These are phyloP conservation scores for Serendipita vermifera DNA, from an alignment of 768 basidiomycete genomes.

Conservation along the genomic window DNA sequence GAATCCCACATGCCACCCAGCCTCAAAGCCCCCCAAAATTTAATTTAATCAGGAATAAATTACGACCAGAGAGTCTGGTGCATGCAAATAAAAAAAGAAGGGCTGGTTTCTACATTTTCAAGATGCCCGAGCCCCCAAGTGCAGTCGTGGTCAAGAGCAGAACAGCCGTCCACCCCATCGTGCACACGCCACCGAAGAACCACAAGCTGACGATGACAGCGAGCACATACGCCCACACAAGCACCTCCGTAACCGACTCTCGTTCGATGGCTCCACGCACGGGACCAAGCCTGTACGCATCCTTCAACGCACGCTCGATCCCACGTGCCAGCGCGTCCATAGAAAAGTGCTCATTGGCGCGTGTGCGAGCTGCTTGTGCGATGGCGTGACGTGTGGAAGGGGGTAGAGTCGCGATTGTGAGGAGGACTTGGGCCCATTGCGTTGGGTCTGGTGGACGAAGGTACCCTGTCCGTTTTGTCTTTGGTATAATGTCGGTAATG, in stretches of 20 bases:
- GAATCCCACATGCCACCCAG: no score
- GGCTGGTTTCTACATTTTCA: no score
- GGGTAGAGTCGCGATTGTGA: constrained; percentile 34
- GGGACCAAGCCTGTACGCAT: constrained; percentile 45
- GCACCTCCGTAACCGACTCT: background rate
- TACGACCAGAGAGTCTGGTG: no score
- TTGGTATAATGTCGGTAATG: background rate
- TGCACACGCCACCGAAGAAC: background rate
- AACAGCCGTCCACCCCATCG: background rate
- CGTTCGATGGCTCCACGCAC: constrained; percentile 16
- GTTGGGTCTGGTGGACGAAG: constrained; percentile 47
- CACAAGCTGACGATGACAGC: background rate
- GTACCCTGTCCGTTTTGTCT: constrained; percentile 57
- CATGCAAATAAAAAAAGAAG: no score
- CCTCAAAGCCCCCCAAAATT: no score
- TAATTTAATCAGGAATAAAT: no score
- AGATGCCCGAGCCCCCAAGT: no score
- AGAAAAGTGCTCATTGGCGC: constrained; percentile 58
- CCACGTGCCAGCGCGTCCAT: constrained; percentile 59
- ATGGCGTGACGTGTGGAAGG: constrained; percentile 30
- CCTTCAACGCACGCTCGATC: constrained; percentile 41
- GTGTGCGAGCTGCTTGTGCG: constrained; percentile 38
- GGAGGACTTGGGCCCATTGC: constrained; percentile 59
- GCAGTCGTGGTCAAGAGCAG: background rate
- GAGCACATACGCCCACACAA: background rate